Percentiles rank a stretch among this genome's conserved stretches.
Evolutionary conservation across 106 monocot species (phyloP).

Genomic region (Posidonia australis): DNA sequence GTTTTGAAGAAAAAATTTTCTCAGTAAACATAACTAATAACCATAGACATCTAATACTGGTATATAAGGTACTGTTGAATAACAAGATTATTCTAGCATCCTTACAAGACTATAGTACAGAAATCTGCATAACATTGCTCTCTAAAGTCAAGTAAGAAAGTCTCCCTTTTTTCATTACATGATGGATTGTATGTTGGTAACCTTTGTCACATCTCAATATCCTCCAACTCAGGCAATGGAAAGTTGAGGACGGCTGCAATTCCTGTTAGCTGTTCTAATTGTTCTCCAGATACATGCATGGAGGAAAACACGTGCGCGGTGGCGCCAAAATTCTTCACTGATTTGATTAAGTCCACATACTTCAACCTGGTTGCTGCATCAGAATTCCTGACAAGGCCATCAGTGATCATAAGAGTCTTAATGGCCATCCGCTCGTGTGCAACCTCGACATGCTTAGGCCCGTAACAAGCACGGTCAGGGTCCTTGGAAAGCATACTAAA

Average conservation of each 20-base stretch:
- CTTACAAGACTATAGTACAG: too few species aligned
- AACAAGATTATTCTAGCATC: too few species aligned
- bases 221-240: slow-evolving; percentile 84
- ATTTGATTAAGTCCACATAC: slow-evolving; percentile 74
- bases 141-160: too few species aligned
- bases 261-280: slow-evolving; percentile 70
- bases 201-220: slow-evolving; percentile 64
- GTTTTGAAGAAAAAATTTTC: too few species aligned
- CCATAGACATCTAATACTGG: too few species aligned
- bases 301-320: slow-evolving; percentile 77
- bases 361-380: slow-evolving; percentile 56
- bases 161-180: too few species aligned
- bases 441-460: slow-evolving; percentile 93
- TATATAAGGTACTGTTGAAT: too few species aligned
- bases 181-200: too few species aligned
- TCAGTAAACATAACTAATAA: too few species aligned
- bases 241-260: slow-evolving; percentile 87
- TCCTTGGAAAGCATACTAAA: too few species aligned
- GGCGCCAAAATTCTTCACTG: slow-evolving; percentile 69
- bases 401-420: slow-evolving; percentile 86
- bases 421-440: slow-evolving; percentile 87
- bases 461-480: slow-evolving; percentile 86
- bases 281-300: slow-evolving; percentile 90
- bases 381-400: slow-evolving; percentile 71
- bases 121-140: too few species aligned